These are phyloP conservation scores for Hypomontagnella monticulosa DNA, from an alignment of 495 filamentous ascomycete species.

Conservation along the genomic window DNA sequence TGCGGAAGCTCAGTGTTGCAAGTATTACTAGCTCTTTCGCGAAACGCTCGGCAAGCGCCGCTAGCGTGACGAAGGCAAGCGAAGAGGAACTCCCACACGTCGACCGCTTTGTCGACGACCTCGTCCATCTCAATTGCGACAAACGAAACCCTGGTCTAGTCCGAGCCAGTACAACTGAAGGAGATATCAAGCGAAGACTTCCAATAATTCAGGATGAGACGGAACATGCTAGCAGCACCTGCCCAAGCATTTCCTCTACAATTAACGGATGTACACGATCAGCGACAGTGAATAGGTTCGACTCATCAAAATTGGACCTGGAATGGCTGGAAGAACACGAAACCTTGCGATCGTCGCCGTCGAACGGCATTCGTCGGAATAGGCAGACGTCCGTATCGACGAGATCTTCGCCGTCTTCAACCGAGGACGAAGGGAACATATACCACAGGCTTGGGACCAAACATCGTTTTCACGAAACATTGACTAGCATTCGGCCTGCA, in stretches of 20 bases:
- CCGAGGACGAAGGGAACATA: constrained; percentile 46
- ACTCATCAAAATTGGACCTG: constrained; percentile 30
- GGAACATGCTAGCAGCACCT: constrained; percentile 39
- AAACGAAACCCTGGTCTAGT: constrained; percentile 11
- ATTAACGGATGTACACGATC: constrained; percentile 17
- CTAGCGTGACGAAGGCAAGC: constrained; percentile 27
- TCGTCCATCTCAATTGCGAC: constrained; percentile 36
- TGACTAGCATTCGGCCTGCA: constrained; percentile 37
- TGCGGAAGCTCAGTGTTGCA: constrained; percentile 82
- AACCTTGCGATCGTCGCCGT: constrained; percentile 30
- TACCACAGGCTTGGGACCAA: constrained; percentile 32
- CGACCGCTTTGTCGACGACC: constrained; percentile 34
- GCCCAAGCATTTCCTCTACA: constrained; percentile 16
- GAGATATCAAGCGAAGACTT: constrained; percentile 34
- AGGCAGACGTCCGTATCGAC: constrained; percentile 31
- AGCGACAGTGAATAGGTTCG: constrained; percentile 38
- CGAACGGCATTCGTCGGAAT: constrained; percentile 18
- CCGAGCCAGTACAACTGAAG: constrained; percentile 29
- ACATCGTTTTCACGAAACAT: constrained; percentile 37
- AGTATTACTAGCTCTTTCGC: constrained; percentile 72
- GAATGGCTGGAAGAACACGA: constrained; percentile 37
- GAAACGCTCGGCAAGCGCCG: constrained; percentile 60
- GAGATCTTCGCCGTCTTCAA: constrained; percentile 36
- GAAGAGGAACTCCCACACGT: constrained; percentile 34
- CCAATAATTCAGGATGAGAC: constrained; percentile 53